Percentiles rank a stretch among this genome's conserved stretches.
phyloP scores from a whole-genome alignment of 768 basidiomycete species.

The Russula emetica region DNA sequence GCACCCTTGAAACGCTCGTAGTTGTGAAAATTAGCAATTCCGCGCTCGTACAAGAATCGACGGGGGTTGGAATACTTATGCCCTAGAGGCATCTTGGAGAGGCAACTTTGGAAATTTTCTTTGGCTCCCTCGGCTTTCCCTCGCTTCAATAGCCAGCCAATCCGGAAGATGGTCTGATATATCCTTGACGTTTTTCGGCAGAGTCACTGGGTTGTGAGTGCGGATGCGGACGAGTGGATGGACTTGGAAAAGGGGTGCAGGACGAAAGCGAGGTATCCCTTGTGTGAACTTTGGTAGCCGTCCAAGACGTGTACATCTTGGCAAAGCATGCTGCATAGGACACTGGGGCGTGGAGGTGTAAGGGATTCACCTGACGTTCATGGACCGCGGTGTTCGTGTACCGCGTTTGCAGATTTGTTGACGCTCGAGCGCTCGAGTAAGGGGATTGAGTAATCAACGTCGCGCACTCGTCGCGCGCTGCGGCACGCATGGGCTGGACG shows the following conservation, averaged over 20 bases:
- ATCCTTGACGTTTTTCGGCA: neutral
- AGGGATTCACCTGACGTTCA: neutral
- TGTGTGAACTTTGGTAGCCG: neutral
- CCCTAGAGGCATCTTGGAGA: neutral
- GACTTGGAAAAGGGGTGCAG: neutral
- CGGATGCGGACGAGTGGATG: neutral
- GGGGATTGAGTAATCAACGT: neutral
- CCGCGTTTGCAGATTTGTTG: no score
- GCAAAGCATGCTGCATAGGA: slow-evolving; percentile 9
- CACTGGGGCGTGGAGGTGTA: neutral
- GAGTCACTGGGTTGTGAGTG: no score
- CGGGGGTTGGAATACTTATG: neutral
- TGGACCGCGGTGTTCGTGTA: neutral
- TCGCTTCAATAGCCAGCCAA: slow-evolving; percentile 3
- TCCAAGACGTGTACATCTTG: neutral
- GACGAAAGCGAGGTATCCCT: neutral
- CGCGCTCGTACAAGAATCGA: slow-evolving; percentile 35
- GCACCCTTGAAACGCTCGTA: slow-evolving; percentile 40
- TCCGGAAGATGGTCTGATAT: neutral
- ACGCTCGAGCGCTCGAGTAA: no score
- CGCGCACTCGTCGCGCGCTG: no score
- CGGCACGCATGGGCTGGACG: neutral
- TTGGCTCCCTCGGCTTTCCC: slow-evolving; percentile 1
- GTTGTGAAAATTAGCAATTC: slow-evolving; percentile 43
- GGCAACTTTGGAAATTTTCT: neutral